Evolutionary conservation across 805 yeast species (phyloP).

Genomic region (Schizosaccharomyces octosporus): DNA sequence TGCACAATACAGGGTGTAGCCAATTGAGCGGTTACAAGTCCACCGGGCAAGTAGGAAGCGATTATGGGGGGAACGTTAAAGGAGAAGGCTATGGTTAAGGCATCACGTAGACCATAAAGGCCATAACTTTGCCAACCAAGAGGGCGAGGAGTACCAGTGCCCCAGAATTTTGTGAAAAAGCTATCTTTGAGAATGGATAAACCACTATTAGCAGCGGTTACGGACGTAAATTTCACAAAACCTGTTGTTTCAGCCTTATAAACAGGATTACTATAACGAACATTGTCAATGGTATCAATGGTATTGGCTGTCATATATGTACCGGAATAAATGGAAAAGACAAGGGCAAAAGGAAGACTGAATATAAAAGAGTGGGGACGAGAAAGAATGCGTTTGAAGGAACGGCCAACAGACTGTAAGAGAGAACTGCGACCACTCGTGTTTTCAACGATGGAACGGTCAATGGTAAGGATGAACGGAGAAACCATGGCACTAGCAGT

Average conservation of each 20-base stretch:
- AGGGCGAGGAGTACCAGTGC: background rate
- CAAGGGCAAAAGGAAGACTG: background rate
- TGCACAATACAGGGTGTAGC: constrained; percentile 1
- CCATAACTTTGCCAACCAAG: background rate
- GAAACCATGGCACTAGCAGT: background rate
- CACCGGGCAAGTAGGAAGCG: background rate
- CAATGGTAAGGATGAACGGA: background rate
- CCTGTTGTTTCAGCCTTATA: background rate
- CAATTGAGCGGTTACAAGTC: background rate
- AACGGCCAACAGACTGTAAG: background rate
- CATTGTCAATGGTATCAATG: background rate
- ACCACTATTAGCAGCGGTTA: constrained; percentile 1
- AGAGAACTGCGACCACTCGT: background rate
- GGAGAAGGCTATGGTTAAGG: background rate
- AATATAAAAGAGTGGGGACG: background rate
- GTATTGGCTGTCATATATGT: constrained; percentile 1
- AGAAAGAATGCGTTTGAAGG: background rate
- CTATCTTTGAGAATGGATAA: background rate
- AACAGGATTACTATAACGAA: background rate
- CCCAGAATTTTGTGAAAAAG: background rate
- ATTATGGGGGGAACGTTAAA: constrained; percentile 1
- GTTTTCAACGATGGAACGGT: constrained; percentile 1
- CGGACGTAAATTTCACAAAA: background rate
- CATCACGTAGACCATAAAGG: background rate
- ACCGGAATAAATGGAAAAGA: background rate